A percentile compares a stretch with the other conserved stretches of the same genome.
Evolutionary conservation across 345 rosid species (phyloP).

Genomic region (Diplotaxis tenuifolia): DNA sequence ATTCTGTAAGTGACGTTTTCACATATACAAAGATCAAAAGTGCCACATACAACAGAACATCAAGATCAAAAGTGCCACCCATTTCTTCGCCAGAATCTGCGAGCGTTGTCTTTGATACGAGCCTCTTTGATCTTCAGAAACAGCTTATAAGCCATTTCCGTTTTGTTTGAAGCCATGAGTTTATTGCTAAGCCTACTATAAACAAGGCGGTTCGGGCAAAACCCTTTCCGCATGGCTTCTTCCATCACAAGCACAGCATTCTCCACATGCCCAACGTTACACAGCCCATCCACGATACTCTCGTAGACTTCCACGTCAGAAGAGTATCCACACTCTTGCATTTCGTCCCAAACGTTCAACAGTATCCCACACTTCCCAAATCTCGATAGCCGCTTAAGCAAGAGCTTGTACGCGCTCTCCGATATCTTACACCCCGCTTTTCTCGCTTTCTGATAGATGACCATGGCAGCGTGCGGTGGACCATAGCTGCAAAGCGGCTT

Average conservation of each 20-base stretch:
- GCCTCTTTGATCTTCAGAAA: constrained; percentile 70
- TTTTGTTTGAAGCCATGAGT: constrained; percentile 62
- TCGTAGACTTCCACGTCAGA: constrained; percentile 78
- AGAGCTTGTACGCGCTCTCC: constrained; percentile 62
- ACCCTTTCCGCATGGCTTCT: constrained; percentile 71
- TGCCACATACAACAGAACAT: constrained; percentile 51
- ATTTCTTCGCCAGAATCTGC: constrained; percentile 68
- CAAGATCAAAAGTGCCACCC: constrained; percentile 86
- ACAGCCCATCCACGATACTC: constrained; percentile 72
- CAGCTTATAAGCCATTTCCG: constrained; percentile 76
- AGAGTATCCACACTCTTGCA: constrained; percentile 71
- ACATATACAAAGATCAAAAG: constrained; percentile 46
- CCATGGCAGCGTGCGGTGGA: constrained; percentile 88
- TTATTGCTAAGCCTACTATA: constrained; percentile 73
- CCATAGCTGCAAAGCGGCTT: constrained; percentile 75
- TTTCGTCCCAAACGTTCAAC: constrained; percentile 78
- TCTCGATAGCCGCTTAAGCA: constrained; percentile 74
- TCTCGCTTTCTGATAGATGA: constrained; percentile 67
- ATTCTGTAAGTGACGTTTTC: not conserved
- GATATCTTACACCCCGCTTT: constrained; percentile 72
- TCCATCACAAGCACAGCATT: constrained; percentile 88
- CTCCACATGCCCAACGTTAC: constrained; percentile 85
- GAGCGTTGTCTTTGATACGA: constrained; percentile 65
- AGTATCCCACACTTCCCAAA: constrained; percentile 93
- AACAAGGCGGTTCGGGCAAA: constrained; percentile 76